A percentile compares a stretch with the other conserved stretches of the same genome.
Evolutionary conservation across 2,329 filamentous ascomycete genomes (phyloP).

Genomic region (Rutstroemia sp.): DNA sequence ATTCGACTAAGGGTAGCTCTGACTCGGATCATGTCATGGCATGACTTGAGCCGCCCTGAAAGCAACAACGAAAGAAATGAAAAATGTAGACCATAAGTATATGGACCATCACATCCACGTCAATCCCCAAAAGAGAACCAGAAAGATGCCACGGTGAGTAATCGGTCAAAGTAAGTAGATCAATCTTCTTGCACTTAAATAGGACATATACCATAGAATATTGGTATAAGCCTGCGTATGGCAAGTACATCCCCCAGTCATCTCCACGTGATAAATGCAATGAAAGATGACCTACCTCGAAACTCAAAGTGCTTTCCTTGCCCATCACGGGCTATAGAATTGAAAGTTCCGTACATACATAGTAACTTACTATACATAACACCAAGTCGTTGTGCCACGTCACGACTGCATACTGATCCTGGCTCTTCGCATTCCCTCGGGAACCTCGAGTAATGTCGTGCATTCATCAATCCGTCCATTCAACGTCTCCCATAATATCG

Average conservation of each 20-base stretch:
- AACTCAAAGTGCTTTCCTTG: background rate
- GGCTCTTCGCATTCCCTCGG: background rate
- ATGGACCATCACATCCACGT: background rate
- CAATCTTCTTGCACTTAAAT: conserved; percentile 1
- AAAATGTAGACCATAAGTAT: background rate
- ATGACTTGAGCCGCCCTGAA: background rate
- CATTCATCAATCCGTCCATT: background rate
- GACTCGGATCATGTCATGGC: background rate
- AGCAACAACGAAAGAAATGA: background rate
- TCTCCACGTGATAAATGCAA: background rate
- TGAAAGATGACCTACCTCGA: background rate
- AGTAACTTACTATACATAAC: background rate
- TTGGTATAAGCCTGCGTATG: background rate
- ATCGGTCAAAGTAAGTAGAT: background rate
- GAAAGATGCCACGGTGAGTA: background rate
- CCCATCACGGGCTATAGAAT: background rate
- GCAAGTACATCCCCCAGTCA: background rate
- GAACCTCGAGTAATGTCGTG: background rate
- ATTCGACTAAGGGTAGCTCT: background rate
- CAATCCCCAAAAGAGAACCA: background rate
- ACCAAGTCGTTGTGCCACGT: background rate
- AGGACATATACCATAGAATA: background rate
- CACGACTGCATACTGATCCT: background rate
- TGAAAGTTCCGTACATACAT: background rate
- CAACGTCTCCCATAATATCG: conserved; percentile 1